phyloP scores from a whole-genome alignment of 257 asterid species.

The Forsythia suspensa region DNA sequence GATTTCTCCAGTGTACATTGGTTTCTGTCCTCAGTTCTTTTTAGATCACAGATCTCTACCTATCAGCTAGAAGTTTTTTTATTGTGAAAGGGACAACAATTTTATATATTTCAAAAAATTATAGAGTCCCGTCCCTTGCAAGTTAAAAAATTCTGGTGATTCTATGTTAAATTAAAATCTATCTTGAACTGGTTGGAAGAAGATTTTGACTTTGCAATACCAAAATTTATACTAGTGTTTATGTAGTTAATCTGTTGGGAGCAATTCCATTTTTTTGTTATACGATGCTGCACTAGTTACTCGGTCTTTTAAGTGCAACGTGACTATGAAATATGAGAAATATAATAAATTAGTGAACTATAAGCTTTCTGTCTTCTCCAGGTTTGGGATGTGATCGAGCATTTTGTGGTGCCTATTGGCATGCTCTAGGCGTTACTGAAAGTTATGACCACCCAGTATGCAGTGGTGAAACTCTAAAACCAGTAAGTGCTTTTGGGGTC shows the following conservation, averaged over 20 bases:
- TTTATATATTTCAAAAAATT: no score
- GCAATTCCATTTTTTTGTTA: neutral
- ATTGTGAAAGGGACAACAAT: neutral
- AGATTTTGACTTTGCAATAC: neutral
- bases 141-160: neutral
- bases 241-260: neutral
- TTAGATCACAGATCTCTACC: neutral
- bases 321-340: neutral
- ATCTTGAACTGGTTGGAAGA: neutral
- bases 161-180: neutral
- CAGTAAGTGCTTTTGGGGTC: constrained; percentile 44
- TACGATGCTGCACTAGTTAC: neutral
- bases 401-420: constrained; percentile 98
- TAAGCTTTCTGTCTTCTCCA: constrained; percentile 30
- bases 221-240: neutral
- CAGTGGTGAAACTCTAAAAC: constrained; percentile 67
- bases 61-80: neutral
- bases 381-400: constrained; percentile 98
- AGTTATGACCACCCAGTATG: constrained; percentile 58
- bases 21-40: neutral
- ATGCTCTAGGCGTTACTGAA: constrained; percentile 54
- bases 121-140: neutral
- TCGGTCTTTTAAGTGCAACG: neutral
- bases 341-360: neutral
- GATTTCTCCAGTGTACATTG: neutral